These are phyloP conservation scores for Lodderomyces jiufengensis DNA, from an alignment of 1,139 yeast species.

Conservation along the genomic window DNA sequence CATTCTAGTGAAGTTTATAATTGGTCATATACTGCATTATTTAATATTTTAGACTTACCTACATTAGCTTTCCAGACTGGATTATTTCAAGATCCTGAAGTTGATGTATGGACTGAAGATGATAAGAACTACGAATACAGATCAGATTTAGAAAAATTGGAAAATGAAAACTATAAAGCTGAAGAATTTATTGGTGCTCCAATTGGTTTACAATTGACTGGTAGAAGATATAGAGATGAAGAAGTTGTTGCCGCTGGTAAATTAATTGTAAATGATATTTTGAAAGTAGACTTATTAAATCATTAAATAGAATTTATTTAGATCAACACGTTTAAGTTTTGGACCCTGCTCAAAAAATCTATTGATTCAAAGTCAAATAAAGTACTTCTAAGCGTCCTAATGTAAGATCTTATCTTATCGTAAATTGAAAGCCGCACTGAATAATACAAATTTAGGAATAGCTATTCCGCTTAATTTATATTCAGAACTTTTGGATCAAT, in stretches of 20 bases:
- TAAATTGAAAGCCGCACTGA: no score
- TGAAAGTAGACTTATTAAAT: slow-evolving; percentile 21
- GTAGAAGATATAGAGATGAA: slow-evolving; percentile 39
- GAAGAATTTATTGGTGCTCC: slow-evolving; percentile 38
- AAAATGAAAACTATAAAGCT: slow-evolving; percentile 30
- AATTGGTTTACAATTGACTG: slow-evolving; percentile 38
- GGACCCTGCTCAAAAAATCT: no score
- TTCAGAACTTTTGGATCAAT: neutral
- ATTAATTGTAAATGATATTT: slow-evolving; percentile 27
- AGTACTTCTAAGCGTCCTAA: no score
- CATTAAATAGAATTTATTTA: slow-evolving; percentile 10
- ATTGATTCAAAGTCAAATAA: no score
- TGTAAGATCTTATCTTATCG: no score
- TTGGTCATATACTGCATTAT: slow-evolving; percentile 75
- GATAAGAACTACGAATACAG: slow-evolving; percentile 29
- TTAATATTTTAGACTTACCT: slow-evolving; percentile 63
- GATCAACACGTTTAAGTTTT: no score
- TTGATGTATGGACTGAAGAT: slow-evolving; percentile 39
- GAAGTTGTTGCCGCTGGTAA: slow-evolving; percentile 42
- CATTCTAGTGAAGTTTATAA: slow-evolving; percentile 59
- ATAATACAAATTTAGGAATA: no score
- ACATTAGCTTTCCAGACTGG: slow-evolving; percentile 62
- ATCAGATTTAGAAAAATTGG: slow-evolving; percentile 45
- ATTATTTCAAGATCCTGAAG: slow-evolving; percentile 49
- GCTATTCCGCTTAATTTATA: neutral